Conservation (phyloP, 1,284 basidiomycete genomes). For the Dichomitus squalens region DNA sequence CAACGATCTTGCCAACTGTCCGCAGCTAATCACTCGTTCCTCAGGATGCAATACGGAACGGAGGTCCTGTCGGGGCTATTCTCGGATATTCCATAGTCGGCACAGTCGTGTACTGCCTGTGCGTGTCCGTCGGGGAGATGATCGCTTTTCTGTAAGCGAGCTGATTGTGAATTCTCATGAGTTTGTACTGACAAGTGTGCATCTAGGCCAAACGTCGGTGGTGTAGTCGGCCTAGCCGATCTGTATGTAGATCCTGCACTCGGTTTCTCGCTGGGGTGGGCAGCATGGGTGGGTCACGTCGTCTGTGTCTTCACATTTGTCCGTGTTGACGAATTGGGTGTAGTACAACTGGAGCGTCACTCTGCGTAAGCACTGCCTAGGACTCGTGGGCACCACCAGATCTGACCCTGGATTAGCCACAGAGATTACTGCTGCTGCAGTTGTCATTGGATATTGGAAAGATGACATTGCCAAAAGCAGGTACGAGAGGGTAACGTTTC, state of each 20-base stretch:
- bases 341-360: constrained; percentile 37
- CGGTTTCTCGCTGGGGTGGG: constrained; percentile 35
- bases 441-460: constrained; percentile 30
- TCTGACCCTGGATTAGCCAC: constrained; percentile 23
- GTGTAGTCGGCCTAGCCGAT: constrained; percentile 76
- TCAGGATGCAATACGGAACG: constrained; percentile 57
- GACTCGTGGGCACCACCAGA: too few relatives aligned
- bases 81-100: constrained; percentile 65
- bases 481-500: constrained; percentile 12
- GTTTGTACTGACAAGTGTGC: constrained; percentile 10
- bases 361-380: constrained; percentile 23
- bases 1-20: background rate
- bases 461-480: constrained; percentile 8
- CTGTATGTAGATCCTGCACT: constrained; percentile 33
- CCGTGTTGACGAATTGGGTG: background rate
- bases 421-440: constrained; percentile 32
- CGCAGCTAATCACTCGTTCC: constrained; percentile 30
- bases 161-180: background rate
- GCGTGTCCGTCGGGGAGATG: constrained; percentile 36
- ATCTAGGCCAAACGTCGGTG: constrained; percentile 75
- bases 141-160: constrained; percentile 33
- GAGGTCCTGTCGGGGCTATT: constrained; percentile 63
- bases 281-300: constrained; percentile 30
- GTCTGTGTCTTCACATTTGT: background rate
- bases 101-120: constrained; percentile 42